Evolutionary conservation across 371 early-diverging fungal genomes (phyloP), one percentile per base, ranked within the genome.

Genomic region (Apophysomyces variabilis): DNA sequence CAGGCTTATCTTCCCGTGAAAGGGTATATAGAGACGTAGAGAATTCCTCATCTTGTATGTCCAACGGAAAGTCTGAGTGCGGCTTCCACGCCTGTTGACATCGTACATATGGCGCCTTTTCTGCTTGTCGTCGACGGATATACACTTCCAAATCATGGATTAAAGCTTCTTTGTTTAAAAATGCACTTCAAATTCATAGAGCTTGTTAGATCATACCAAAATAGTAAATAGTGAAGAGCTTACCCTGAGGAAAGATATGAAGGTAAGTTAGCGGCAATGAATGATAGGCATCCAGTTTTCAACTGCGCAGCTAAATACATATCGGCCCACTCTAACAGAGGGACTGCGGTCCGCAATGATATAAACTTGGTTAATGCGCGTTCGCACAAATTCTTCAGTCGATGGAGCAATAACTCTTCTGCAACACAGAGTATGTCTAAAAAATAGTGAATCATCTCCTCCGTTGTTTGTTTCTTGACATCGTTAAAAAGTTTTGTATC

Each of bases 191-290:
- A 43, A 13, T 21, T 18, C 35, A 35, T 43, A 36, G 18, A 57
- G 0, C 21, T 50, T 3, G 32, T 26, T 26, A 26, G 32, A 26
- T 26, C 32, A 26, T 26, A 26, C 32, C 32, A 26, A 26, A 26
- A 26, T 26, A 26, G 32, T 26, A 35, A 12, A n/a, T n/a, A 18
- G 35, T 38, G 14, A 35, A 11, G 7, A 0, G 67, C 65, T 62
- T 84, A 80, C 76, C 84, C 76, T 46, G 78, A 75, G 45, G 82
- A 84, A 4, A 91, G 58, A 47, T 82, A 80, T 21, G 81, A 77
- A 16, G 89, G 84, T 56, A 93, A 62, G 60, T 93, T 93, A 47
- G 83, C 76, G 18, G 77, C 82, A 0, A 90, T 68, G 66, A 88
- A 90, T 11, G 83, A 76, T 11, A 91, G 61, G 61, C 92, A 91